Evolutionary conservation across 2,329 filamentous ascomycete species (phyloP), one percentile per base, ranked within the genome.

Genomic region (Aspergillus candidus): DNA sequence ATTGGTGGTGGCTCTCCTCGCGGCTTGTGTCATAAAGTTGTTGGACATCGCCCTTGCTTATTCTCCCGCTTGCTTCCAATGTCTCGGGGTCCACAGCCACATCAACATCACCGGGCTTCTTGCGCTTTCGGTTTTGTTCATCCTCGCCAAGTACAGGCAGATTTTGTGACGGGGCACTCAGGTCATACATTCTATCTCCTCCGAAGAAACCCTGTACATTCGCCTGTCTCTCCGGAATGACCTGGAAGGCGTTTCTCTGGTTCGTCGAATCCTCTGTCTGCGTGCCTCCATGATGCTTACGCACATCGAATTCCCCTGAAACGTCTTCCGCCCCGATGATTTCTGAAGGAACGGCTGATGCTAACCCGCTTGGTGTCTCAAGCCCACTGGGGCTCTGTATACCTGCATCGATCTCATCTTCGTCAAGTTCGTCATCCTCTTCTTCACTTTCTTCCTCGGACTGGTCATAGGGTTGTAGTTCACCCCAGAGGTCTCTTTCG

Each of bases 51-150:
- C 95, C 90, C 66, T 91, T 94, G 68, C 79, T 85, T 58, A 97
- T 76, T 35, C 84, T 86, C 55, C 88, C 88, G 48, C 83, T 78
- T 33, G 79, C 76, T 52, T 80, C 80, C 48, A 98, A 67, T 32
- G 84, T 78, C 61, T 97, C 91, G 4, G 88, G 80, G 58, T 97
- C 89, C 51, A 98, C 81, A 17, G 89, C 88, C 22, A 97, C 85
- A 55, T 98, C 93, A 17, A 98, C 79, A 63, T 98, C 93, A 33
- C 91, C 93, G 4, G 86, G 90, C 77, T 96, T 95, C 80, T 97
- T 98, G 59, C 88, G 80, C 72, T 94, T 93, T 58, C 87, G 73
- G 42, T 65, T 76, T 44, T 89, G 81, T 46, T 89, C 86, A 17
- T 94, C 88, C 51, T 80, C 78, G 10, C 90, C 93, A 4, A 98